Evolutionary conservation across 768 basidiomycete species (phyloP).

Genomic region (Boletus rex-veris): DNA sequence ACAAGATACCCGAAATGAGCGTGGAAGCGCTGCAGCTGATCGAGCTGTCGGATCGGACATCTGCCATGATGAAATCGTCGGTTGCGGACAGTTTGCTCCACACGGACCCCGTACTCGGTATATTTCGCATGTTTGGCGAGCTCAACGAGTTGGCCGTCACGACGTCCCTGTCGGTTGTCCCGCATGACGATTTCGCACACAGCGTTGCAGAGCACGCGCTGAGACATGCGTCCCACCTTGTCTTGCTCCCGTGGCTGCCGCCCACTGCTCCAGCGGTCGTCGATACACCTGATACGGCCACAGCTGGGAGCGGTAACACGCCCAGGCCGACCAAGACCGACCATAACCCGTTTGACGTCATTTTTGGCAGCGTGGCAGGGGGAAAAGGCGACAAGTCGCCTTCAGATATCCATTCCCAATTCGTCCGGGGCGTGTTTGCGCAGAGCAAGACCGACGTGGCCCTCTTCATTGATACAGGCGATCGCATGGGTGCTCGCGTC

Average conservation of each 20-base stretch:
- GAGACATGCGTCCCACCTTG: constrained; percentile 59
- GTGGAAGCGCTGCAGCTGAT: constrained; percentile 82
- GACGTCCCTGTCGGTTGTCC: constrained; percentile 69
- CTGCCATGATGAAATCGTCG: constrained; percentile 63
- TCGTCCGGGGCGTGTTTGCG: constrained; percentile 77
- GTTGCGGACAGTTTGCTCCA: constrained; percentile 62
- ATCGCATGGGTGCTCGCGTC: constrained; percentile 19
- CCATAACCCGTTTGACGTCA: constrained; percentile 67
- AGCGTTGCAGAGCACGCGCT: constrained; percentile 68
- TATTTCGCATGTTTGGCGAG: constrained; percentile 75
- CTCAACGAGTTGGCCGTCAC: constrained; percentile 64
- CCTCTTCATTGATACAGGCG: constrained; percentile 72
- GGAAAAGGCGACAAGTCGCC: constrained; percentile 38
- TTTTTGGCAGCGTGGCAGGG: constrained; percentile 42
- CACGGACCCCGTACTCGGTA: constrained; percentile 67
- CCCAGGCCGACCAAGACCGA: constrained; percentile 16
- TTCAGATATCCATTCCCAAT: constrained; percentile 69
- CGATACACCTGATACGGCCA: neutral
- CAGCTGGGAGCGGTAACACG: neutral
- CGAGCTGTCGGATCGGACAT: constrained; percentile 69
- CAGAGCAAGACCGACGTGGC: constrained; percentile 73
- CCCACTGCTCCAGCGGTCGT: constrained; percentile 24
- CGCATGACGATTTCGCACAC: constrained; percentile 67
- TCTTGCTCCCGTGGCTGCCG: constrained; percentile 80
- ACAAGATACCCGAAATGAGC: constrained; percentile 33